These are phyloP conservation scores for Exophiala xenobiotica DNA, from an alignment of 2,329 filamentous ascomycete genomes.

Conservation along the genomic window DNA sequence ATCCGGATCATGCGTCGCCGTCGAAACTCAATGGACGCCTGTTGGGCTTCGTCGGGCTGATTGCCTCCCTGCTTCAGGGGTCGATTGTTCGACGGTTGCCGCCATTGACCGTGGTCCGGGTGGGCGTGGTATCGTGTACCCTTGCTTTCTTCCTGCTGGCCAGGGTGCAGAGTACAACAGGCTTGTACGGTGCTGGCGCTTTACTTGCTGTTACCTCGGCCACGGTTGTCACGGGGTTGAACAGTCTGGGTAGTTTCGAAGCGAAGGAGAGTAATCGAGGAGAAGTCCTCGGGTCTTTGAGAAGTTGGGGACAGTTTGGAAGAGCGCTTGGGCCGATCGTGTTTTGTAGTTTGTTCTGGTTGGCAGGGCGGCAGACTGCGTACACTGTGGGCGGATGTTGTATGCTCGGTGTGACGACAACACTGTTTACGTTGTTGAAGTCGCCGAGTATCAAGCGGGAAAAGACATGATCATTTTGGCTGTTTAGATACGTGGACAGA, in stretches of 20 bases:
- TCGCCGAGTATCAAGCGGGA: slow-evolving; percentile 17
- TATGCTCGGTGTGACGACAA: slow-evolving; percentile 64
- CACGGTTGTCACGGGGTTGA: slow-evolving; percentile 90
- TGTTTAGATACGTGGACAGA: too few species aligned
- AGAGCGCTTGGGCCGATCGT: slow-evolving; percentile 81
- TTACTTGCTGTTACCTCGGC: slow-evolving; percentile 86
- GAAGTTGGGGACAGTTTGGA: slow-evolving; percentile 80
- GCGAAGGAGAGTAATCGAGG: slow-evolving; percentile 77
- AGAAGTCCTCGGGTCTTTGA: slow-evolving; percentile 78
- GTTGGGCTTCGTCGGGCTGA: slow-evolving; percentile 84
- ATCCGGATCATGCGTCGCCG: slow-evolving; percentile 62
- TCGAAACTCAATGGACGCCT: slow-evolving; percentile 79
- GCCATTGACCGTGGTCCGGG: slow-evolving; percentile 74
- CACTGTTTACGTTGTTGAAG: slow-evolving; percentile 21
- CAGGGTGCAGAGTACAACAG: slow-evolving; percentile 63
- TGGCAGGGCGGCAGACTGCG: slow-evolving; percentile 84
- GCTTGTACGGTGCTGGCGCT: slow-evolving; percentile 78
- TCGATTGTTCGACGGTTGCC: slow-evolving; percentile 83
- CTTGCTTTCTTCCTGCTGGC: slow-evolving; percentile 77
- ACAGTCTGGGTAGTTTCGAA: slow-evolving; percentile 88
- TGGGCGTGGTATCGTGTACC: slow-evolving; percentile 75
- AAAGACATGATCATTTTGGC: slow-evolving; percentile 9
- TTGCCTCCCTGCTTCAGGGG: slow-evolving; percentile 90
- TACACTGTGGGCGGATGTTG: slow-evolving; percentile 78
- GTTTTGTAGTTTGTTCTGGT: slow-evolving; percentile 97